Evolutionary conservation across 306 rosid genomes (phyloP), one percentile per base, ranked within the genome.

Genomic region (Abrus pulchellus): DNA sequence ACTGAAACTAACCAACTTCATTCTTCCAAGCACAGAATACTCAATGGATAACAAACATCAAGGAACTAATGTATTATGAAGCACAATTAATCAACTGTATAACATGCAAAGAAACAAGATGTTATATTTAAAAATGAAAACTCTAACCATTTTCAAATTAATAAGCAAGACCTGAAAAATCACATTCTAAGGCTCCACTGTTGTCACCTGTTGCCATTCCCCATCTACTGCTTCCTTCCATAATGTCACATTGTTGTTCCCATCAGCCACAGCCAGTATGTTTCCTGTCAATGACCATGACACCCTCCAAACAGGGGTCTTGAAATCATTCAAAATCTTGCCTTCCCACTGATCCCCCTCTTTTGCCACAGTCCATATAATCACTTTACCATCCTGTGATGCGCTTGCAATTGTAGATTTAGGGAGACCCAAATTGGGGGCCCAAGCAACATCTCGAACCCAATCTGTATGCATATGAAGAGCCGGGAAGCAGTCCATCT

Each of bases 311-410:
- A 90, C 94, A 27, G 97, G 88, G 59, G 92, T 83, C 85, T 90
- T 85, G 68, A 94, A 94, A 85, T 94, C 97, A 75, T 90, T 77
- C 84, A 94, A 78, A 82, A 91, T 70, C 56, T 81, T 91, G 33
- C 94, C 98, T 77, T 88, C 97, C 98, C 98, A 94, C 62, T 91
- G 92, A 74, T 89, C 98, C 1, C 98, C 97, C 82, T 90, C 98
- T 83, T 87, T 90, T 38, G 88, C 91, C 61, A 91, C 96, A 8
- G 91, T 86, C 98, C 98, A 94, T 67, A 94, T 91, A 45, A 94
- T 84, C 50, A 86, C 98, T 76, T 74, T 90, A 41, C 97, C 97
- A 62, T 93, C 94, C 88, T 93, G 93, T 0, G 97, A 93, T 20
- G 97, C 92, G 10, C 98, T 91, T 11, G 97, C 94, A 75, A 93